These are phyloP conservation scores for Tillandsia leiboldiana DNA, from an alignment of 176 grass and related monocot species.

Conservation along the genomic window DNA sequence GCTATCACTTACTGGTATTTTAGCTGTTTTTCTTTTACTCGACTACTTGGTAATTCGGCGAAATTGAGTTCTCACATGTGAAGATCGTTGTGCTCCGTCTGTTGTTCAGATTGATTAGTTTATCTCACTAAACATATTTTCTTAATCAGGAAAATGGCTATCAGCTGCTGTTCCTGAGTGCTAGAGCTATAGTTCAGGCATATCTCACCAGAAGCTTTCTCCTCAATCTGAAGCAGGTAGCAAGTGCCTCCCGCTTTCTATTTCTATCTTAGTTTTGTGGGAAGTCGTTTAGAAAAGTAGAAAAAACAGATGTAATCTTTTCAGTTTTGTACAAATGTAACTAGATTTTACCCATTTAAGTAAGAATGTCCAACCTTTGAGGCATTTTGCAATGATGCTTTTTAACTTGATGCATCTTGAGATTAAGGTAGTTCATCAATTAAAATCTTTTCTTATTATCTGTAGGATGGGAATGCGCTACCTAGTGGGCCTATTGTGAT, in stretches of 20 bases:
- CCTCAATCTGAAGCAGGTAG: constrained; percentile 96
- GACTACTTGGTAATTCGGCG: no score
- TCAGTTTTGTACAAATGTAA: neutral
- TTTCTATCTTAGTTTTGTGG: neutral
- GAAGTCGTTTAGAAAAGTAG: neutral
- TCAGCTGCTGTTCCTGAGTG: constrained; percentile 95
- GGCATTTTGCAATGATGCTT: no score
- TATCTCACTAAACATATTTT: constrained; percentile 1
- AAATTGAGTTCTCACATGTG: neutral
- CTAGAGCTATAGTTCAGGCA: constrained; percentile 96
- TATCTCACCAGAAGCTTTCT: constrained; percentile 98
- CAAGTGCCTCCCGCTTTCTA: neutral
- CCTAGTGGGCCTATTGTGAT: constrained; percentile 95
- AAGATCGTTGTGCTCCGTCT: neutral
- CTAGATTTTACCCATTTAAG: neutral
- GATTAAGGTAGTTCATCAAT: neutral
- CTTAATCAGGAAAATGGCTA: constrained; percentile 87
- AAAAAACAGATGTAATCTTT: neutral
- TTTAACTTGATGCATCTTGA: neutral
- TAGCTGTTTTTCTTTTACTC: no score
- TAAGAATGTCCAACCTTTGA: neutral
- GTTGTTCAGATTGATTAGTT: neutral
- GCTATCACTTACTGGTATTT: no score
- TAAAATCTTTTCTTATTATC: constrained; percentile 5
- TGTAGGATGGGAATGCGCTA: constrained; percentile 93